Conservation (phyloP, 2,329 filamentous ascomycete genomes). For the Exophiala lecanii-corni region DNA sequence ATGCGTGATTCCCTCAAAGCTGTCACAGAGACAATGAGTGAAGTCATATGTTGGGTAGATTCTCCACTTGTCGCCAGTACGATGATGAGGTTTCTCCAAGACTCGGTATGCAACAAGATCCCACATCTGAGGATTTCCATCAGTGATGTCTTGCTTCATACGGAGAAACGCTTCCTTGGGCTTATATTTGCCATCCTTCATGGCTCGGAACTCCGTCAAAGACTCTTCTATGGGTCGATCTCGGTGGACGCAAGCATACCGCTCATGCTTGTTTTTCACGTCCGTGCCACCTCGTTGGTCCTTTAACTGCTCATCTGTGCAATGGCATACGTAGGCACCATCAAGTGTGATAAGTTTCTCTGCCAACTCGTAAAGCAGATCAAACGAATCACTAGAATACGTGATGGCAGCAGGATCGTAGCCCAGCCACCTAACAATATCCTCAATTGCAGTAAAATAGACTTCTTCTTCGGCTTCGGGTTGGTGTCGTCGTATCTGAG, state of each 20-base stretch:
- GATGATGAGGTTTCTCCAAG: constrained; percentile 66
- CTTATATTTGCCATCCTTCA: constrained; percentile 88
- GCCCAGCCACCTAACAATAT: constrained; percentile 81
- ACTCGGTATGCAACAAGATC: constrained; percentile 89
- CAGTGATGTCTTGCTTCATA: constrained; percentile 84
- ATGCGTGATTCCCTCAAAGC: constrained; percentile 87
- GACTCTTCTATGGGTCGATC: constrained; percentile 71
- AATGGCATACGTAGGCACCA: constrained; percentile 79
- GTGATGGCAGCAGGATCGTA: constrained; percentile 77
- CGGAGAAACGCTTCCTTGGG: constrained; percentile 77
- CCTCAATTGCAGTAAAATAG: constrained; percentile 83
- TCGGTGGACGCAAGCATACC: constrained; percentile 78
- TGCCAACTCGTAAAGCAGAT: constrained; percentile 79
- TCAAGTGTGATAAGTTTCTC: constrained; percentile 74
- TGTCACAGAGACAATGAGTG: constrained; percentile 85
- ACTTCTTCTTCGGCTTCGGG: constrained; percentile 83
- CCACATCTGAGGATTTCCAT: constrained; percentile 93
- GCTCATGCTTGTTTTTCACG: constrained; percentile 55
- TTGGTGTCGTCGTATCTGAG: constrained; percentile 92
- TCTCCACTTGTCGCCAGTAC: constrained; percentile 78
- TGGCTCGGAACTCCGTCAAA: constrained; percentile 75
- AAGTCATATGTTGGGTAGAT: constrained; percentile 97
- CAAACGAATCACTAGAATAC: constrained; percentile 86
- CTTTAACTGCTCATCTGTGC: constrained; percentile 71
- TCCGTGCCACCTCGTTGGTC: constrained; percentile 76